Base-by-base conservation (phyloP, 2,329 filamentous ascomycete species). In the Calonectria pteridis region DNA sequence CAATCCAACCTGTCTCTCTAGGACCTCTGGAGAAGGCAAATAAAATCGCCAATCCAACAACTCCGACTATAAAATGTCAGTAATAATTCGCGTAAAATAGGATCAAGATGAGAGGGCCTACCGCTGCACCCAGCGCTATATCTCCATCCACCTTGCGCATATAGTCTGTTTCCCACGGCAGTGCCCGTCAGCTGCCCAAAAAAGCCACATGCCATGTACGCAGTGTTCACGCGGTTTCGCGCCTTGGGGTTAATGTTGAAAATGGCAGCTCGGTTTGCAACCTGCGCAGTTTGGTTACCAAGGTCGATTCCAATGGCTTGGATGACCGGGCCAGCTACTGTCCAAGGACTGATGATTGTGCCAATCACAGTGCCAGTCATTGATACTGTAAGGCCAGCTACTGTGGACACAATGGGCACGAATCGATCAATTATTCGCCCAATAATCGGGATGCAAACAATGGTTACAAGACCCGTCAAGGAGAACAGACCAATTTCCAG, bases 201-300 rank as follows among this genome's bases (percentile, higher is more conserved):
- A 79, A 96, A 96, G 0, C 91, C 91, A 10, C 89, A 88, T 0
- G 95, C 88, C 94, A 96, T 97, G 80, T 95, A 97, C 1, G 92
- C 93, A 0, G 94, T 95, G 81, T 97, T 97, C 29, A 96, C 89
- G 4, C 94, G 85, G 83, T 95, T 97, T 6, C 93, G 85, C 0
- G 92, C 92, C 73, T 91, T 92, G 0, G 94, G 92, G 67, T 93
- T 93, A 28, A 96, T 91, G 1, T 86, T 84, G 78, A 94, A 96
- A 26, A 97, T 94, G 5, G 91, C 88, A 0, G 89, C 88, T 0
- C 94, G 86, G 78, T 96, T 95, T 1, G 93, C 93, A 37, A 95
- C 93, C 81, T 95, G 93, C 0, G 91, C 88, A 1, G 92, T 93
- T 83, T 95, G 94, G 73, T 93, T 87, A 0, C 94, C 94, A 31